Percentiles rank a stretch among this genome's conserved stretches.
phyloP scores from a whole-genome alignment of 225 moss, liverwort and hornwort species.

The Physcomitrium patens region DNA sequence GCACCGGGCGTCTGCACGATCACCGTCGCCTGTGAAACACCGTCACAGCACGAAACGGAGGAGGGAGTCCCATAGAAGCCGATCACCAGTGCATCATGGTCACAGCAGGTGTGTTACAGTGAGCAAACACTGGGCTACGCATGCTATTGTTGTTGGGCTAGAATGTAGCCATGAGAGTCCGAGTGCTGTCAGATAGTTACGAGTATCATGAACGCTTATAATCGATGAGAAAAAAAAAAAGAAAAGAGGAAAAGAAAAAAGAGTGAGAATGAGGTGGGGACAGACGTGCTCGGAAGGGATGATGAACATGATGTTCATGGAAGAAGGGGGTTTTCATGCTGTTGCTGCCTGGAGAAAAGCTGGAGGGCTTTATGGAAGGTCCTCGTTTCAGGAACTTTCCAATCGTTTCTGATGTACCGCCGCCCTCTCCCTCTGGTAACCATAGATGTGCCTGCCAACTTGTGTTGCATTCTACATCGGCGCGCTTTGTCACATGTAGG shows the following conservation, averaged over 20 bases:
- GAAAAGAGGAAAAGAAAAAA: conserved; percentile 38
- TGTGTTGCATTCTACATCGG: conserved; percentile 87
- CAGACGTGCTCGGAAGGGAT: conserved; percentile 81
- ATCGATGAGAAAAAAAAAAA: conserved; percentile 48
- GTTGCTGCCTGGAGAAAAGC: conserved; percentile 97
- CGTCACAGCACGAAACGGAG: conserved; percentile 90
- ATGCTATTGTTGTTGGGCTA: conserved; percentile 76
- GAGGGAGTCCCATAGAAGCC: conserved; percentile 95
- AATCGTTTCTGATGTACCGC: conserved; percentile 93
- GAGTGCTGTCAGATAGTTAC: conserved; percentile 63
- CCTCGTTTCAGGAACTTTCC: conserved; percentile 82
- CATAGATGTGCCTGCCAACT: conserved; percentile 83
- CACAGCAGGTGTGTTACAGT: conserved; percentile 99
- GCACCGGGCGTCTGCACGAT: conserved; percentile 75
- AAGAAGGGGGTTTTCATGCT: conserved; percentile 91
- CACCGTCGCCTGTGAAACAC: conserved; percentile 80
- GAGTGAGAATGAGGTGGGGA: conserved; percentile 86
- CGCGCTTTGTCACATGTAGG: conserved; percentile 64
- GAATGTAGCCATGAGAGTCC: conserved; percentile 64
- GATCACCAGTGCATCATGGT: conserved; percentile 92
- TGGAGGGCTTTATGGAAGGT: conserved; percentile 78
- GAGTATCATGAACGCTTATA: conserved; percentile 54
- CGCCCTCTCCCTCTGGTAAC: conserved; percentile 92
- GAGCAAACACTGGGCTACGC: conserved; percentile 79
- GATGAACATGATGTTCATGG: conserved; percentile 73